Conservation (phyloP, 2,329 filamentous ascomycete species). For the Botrytis squamosa region DNA sequence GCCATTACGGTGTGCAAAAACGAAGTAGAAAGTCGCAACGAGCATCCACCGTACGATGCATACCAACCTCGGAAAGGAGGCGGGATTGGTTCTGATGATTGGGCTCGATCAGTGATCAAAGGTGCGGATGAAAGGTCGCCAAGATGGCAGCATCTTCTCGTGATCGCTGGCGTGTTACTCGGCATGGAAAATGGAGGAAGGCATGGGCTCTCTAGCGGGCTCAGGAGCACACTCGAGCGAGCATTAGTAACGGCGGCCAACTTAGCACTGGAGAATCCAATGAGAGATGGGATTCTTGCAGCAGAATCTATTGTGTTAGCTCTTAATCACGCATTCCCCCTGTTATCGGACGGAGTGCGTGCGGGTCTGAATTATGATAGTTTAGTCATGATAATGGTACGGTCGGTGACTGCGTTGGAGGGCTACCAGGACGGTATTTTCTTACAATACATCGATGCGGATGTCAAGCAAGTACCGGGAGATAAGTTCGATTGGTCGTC, state of each 20-base stretch:
- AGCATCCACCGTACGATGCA: constrained; percentile 37
- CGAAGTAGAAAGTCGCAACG: constrained; percentile 33
- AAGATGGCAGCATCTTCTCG: constrained; percentile 67
- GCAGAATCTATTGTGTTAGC: constrained; percentile 55
- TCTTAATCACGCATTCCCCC: constrained; percentile 62
- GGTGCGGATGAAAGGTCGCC: constrained; percentile 54
- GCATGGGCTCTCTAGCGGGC: constrained; percentile 51
- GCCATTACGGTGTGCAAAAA: constrained; percentile 41
- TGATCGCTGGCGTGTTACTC: constrained; percentile 60
- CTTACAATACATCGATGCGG: constrained; percentile 59
- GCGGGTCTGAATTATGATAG: constrained; percentile 56
- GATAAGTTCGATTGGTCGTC: constrained; percentile 60
- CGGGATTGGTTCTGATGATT: constrained; percentile 49
- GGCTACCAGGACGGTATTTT: constrained; percentile 66
- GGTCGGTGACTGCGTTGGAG: constrained; percentile 57
- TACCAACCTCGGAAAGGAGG: constrained; percentile 44
- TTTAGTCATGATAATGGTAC: constrained; percentile 57
- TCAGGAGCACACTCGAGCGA: constrained; percentile 57
- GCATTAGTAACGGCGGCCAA: constrained; percentile 62
- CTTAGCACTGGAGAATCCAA: constrained; percentile 54
- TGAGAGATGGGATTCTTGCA: constrained; percentile 50
- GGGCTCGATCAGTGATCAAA: constrained; percentile 43
- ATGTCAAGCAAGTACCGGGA: constrained; percentile 51
- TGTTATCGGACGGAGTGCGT: constrained; percentile 54
- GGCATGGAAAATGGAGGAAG: constrained; percentile 59